Base-by-base conservation (phyloP, 1,284 basidiomycete species). In the Ganoderma sinense region DNA sequence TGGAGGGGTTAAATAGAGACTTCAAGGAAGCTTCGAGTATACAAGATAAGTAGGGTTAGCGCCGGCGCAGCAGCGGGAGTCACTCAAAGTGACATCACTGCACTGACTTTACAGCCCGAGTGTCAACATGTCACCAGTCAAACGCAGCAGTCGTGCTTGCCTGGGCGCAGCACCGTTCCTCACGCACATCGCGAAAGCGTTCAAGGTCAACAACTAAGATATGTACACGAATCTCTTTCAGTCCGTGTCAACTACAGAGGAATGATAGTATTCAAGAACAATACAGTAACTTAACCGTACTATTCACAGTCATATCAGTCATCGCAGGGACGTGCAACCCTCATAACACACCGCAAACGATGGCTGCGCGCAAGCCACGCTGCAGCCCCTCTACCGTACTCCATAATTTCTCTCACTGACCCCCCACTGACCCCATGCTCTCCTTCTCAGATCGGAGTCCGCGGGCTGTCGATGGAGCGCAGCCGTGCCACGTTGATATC, bases 71-170 rank as follows among this genome's bases (percentile, higher is more conserved):
- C 48, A 60, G 31, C 59, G 13, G 39, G 36, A 56, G 63, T 40
- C 59, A 64, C 58, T 18, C n/a, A 39, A 51, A 51, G 48, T 61
- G 45, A 65, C 63, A 65, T 64, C 67, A 68, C 51, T 48, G n/a
- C 41, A 39, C 36, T 39, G 36, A 11, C 36, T 11, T 16, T 26
- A 43, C 20, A 26, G n/a, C 31, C 53, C 20, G 23, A 61, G 11
- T 43, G 59, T 26, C 36, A 61, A 11, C 36, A 7, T 39, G 36
- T 39, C 36, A n/a, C n/a, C n/a, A n/a, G n/a, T n/a, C n/a, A n/a
- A n/a, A n/a, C n/a, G n/a, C n/a, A 60, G 36, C 31, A 31, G 5
- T 18, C 18, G 18, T 31, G 31, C 26, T n/a, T 18, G 4, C n/a
- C 10, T 23, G 63, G 63, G 40, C 63, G 26, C 51, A 56, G 48